phyloP scores from a whole-genome alignment of 345 rosid species.

The Garcia nutans region DNA sequence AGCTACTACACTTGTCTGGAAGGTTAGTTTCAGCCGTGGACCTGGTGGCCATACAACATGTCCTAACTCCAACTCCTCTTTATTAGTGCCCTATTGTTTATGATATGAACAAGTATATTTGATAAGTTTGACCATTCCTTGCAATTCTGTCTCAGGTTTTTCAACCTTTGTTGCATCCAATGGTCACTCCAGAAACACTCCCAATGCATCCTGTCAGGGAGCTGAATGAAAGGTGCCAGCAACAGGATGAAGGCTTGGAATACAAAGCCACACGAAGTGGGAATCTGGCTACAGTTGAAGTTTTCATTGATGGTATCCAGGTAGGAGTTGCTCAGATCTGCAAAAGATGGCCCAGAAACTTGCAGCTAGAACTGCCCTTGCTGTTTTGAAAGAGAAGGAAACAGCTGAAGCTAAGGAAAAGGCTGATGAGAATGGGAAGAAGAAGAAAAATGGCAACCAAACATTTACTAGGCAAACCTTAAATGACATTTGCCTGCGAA shows the following conservation, averaged over 20 bases:
- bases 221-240: conserved; percentile 98
- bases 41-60: not conserved
- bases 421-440: conserved; percentile 47
- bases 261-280: conserved; percentile 84
- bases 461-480: conserved; percentile 91
- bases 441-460: conserved; percentile 75
- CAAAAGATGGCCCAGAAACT: conserved; percentile 99
- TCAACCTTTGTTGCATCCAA: conserved; percentile 89
- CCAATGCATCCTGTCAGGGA: conserved; percentile 99
- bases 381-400: conserved; percentile 79
- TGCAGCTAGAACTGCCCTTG: conserved; percentile 95
- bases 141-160: conserved; percentile 52
- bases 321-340: conserved; percentile 87
- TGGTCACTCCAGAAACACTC: conserved; percentile 98
- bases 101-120: not conserved
- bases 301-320: conserved; percentile 85
- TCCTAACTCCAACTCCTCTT: not conserved
- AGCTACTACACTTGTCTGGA: conserved; percentile 83
- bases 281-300: conserved; percentile 93
- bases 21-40: conserved; percentile 48
- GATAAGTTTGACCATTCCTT: not conserved
- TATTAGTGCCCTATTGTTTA: not conserved
- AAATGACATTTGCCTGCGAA: conserved; percentile 89
- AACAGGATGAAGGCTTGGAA: conserved; percentile 96
- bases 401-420: conserved; percentile 54